Evolutionary conservation across 768 basidiomycete species (phyloP).

Genomic region (Boletus patriciae): DNA sequence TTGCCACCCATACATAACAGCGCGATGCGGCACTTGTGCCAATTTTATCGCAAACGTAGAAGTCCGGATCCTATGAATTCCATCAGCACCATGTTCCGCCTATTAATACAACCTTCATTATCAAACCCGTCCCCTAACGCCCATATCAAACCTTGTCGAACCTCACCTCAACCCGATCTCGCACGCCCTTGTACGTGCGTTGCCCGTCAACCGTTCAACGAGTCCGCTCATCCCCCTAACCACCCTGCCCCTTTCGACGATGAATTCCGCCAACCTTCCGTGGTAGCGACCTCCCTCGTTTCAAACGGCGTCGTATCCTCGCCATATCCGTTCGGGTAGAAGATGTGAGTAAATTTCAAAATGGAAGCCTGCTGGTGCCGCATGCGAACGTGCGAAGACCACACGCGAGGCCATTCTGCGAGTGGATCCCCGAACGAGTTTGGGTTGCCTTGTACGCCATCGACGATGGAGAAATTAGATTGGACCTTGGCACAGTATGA

Average conservation of each 20-base stretch:
- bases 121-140: not conserved
- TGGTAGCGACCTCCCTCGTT: constrained; percentile 2
- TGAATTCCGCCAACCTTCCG: constrained; percentile 21
- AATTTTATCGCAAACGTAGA: not conserved
- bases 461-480: constrained; percentile 30
- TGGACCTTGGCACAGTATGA: constrained; percentile 25
- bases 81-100: not conserved
- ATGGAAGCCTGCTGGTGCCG: constrained; percentile 8
- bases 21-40: too few relatives aligned
- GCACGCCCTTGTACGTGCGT: constrained; percentile 21
- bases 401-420: constrained; percentile 35
- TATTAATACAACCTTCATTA: not conserved
- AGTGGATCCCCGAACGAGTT: constrained; percentile 22
- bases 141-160: constrained; percentile 21
- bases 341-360: constrained; percentile 25
- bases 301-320: constrained; percentile 36
- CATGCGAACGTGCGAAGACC: constrained; percentile 41
- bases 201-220: constrained; percentile 12
- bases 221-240: constrained; percentile 28
- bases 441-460: constrained; percentile 9
- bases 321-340: constrained; percentile 42
- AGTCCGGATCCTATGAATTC: not conserved
- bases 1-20: not conserved
- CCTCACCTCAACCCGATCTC: constrained; percentile 34
- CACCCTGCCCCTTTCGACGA: constrained; percentile 27